Base-by-base conservation (phyloP, 176 grass and related monocot genomes). In the Chrysopogon serrulatus region DNA sequence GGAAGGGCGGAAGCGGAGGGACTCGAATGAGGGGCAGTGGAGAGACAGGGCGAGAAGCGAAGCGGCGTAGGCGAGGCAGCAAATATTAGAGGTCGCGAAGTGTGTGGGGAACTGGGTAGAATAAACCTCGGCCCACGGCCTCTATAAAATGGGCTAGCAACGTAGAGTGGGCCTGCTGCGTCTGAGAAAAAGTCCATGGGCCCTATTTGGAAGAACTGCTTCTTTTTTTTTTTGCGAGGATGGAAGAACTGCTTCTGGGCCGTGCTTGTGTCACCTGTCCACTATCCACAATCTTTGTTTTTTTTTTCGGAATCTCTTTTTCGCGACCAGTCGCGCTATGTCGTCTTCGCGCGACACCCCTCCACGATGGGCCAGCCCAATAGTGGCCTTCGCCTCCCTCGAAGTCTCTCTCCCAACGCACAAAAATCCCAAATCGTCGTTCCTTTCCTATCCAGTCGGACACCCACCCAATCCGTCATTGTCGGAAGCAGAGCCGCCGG, bases 61-160 rank as follows among this genome's bases (percentile, higher is more conserved):
- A 65, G 24, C 21, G 73, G 79, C 79, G 79, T 56, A 71, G 43
- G 54, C 3, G 66, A 78, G 17, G 88, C 78, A 37, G 43, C 39
- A 14, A 14, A 70, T 76, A 76, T 65, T 18, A 48, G 68, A 48
- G 68, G 44, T 10, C 16, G 68, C 36, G 23, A 43, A 49, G 59
- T 21, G 73, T 49, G 16, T 19, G 19, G 1, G 54, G 34, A 21
- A 33, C 6, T 27, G 0, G 24, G 24, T n/a, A 5, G 3, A 32
- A 19, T 73, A 37, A 68, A 68, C 44, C 43, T 37, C 59, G 77
- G 62, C 31, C 48, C 26, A 54, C 6, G 26, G 23, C 10, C 19
- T 78, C 13, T 3, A 14, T 37, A n/a, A 31, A 10, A 51, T 44
- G 14, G 65, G 66, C 3, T 42, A 27, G 31, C 17, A 27, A 39